phyloP scores from a whole-genome alignment of 495 filamentous ascomycete genomes.

The Lasiosphaeriaceae sp. region DNA sequence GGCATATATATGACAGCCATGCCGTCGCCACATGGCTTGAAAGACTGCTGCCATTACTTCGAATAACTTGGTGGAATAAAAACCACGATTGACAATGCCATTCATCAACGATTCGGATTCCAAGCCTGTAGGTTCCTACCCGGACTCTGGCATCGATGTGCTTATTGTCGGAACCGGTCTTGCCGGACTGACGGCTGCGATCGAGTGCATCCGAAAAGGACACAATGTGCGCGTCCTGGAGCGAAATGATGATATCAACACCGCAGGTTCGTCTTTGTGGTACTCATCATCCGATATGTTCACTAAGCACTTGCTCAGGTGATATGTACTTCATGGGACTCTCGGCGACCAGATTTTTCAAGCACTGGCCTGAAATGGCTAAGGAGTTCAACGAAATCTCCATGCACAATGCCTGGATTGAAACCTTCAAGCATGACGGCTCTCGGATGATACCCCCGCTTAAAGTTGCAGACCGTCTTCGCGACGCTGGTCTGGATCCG shows the following conservation, averaged over 20 bases:
- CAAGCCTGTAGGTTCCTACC: conserved; percentile 38
- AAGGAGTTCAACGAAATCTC: conserved; percentile 45
- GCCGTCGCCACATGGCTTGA: no score
- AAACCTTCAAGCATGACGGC: conserved; percentile 51
- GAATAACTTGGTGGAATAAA: no score
- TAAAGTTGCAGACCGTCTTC: conserved; percentile 39
- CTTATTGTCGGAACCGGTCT: conserved; percentile 62
- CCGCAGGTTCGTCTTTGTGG: conserved; percentile 25
- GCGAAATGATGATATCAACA: conserved; percentile 39
- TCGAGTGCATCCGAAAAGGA: conserved; percentile 62
- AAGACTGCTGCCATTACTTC: no score
- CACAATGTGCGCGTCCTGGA: conserved; percentile 59
- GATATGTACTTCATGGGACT: conserved; percentile 55
- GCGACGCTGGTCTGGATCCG: conserved; percentile 31
- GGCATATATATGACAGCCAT: no score
- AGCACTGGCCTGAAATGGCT: conserved; percentile 53
- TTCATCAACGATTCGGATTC: conserved; percentile 21
- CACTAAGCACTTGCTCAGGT: conserved; percentile 28
- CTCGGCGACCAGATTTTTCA: conserved; percentile 46
- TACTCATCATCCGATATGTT: neutral
- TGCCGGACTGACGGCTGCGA: conserved; percentile 59
- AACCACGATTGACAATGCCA: conserved; percentile 22
- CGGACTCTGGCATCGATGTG: conserved; percentile 49
- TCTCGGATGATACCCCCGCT: conserved; percentile 37
- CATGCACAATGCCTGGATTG: conserved; percentile 46